Evolutionary conservation across 2,329 filamentous ascomycete species (phyloP).

Genomic region (Sarocladium brachiariae): DNA sequence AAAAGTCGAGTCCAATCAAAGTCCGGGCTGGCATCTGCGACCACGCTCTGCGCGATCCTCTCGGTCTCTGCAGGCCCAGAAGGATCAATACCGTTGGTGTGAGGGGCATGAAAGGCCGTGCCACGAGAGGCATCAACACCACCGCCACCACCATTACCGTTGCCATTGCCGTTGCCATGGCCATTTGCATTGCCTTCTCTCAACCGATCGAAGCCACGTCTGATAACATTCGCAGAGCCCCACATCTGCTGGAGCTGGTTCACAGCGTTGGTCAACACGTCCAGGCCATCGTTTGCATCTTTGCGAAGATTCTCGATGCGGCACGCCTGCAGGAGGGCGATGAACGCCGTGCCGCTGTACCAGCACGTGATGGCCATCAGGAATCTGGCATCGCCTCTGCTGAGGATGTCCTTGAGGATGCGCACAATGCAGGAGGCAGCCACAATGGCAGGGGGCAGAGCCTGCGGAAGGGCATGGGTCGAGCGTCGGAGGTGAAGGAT

Average conservation of each 20-base stretch:
- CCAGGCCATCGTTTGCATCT: neutral
- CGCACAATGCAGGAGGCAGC: conserved; percentile 31
- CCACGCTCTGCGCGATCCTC: neutral
- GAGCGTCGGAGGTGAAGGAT: conserved; percentile 30
- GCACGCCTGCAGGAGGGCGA: conserved; percentile 31
- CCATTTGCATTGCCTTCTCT: neutral
- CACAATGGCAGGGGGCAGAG: conserved; percentile 28
- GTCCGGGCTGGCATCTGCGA: neutral
- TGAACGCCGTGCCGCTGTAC: conserved; percentile 34
- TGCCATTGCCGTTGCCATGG: too few species aligned
- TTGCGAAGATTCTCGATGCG: conserved; percentile 3
- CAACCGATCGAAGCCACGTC: neutral
- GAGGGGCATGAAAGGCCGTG: neutral
- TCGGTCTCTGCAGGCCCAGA: neutral
- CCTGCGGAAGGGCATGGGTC: conserved; percentile 28
- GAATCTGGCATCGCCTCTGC: conserved; percentile 30
- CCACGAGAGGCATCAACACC: neutral
- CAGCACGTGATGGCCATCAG: conserved; percentile 36
- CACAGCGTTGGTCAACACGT: neutral
- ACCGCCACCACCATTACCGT: neutral
- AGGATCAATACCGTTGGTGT: neutral
- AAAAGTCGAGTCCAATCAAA: conserved; percentile 3
- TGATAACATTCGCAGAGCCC: neutral
- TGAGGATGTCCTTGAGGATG: conserved; percentile 31
- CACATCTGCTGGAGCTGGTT: neutral